A percentile compares a stretch with the other conserved stretches of the same genome.
Evolutionary conservation across 192 early-diverging fungal genomes (phyloP).

Genomic region (Backusella australiensis): DNA sequence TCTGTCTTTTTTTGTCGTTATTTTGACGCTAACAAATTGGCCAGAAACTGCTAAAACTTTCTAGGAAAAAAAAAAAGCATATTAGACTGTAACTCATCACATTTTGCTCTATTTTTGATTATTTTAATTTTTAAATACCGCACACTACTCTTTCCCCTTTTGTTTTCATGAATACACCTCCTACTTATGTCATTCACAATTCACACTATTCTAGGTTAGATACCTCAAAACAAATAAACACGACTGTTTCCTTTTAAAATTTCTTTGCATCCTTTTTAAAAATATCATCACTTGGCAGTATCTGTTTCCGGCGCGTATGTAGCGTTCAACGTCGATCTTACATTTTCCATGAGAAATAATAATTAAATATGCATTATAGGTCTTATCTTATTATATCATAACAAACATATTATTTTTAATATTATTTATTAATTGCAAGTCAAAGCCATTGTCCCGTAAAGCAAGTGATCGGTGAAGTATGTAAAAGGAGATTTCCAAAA

Average conservation of each 20-base stretch:
- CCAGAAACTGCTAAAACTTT: background rate
- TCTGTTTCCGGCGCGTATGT: background rate
- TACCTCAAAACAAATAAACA: background rate
- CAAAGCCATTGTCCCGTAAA: background rate
- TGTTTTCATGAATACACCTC: background rate
- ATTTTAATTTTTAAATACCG: background rate
- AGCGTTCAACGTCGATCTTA: background rate
- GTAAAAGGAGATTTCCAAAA: background rate
- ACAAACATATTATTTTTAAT: background rate
- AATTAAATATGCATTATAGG: background rate
- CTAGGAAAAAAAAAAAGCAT: background rate
- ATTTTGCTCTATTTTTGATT: background rate
- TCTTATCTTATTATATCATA: background rate
- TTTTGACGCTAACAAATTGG: background rate
- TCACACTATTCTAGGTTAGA: background rate
- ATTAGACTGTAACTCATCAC: background rate
- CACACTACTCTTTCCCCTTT: background rate
- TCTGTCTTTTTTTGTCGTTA: background rate
- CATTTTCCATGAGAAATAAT: background rate
- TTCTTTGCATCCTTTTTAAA: background rate
- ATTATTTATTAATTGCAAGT: background rate
- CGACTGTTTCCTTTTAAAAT: background rate
- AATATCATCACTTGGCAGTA: background rate
- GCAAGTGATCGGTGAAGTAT: background rate
- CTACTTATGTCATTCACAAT: conserved; percentile 5